Base-by-base conservation (phyloP, 306 rosid genomes). In the Cucurbita pepo region DNA sequence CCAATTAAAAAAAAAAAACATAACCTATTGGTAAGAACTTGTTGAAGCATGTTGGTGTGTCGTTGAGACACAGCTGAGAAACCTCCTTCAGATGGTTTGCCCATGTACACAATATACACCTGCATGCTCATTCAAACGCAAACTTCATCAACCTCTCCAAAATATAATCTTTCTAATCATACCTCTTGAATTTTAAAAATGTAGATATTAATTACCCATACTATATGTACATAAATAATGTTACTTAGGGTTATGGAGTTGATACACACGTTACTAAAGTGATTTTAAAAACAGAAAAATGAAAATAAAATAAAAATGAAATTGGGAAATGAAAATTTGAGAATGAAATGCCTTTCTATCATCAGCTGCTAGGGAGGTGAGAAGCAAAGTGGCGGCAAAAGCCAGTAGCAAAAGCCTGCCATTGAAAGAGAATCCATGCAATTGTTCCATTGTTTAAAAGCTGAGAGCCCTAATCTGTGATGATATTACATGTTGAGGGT, bases 101-200 rank as follows among this genome's bases (percentile, higher is more conserved):
- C 79, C 79, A 79, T 70, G 59, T 79, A 75, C 50, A 79, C 82
- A 75, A 79, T 53, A 52, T 79, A 73, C 5, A 75, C 72, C 82
- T 75, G 79, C 70, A 38, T 38, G 5, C 10, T 8, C 13, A 15
- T 37, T 7, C n/a, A 61, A 61, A 15, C 47, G 36, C 21, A 50
- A 5, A 52, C 56, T 50, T 61, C 22, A 61, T 36, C 37, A 15
- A 8, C 4, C 14, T 30, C 43, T 59, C 63, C 15, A 4, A 5
- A 8, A 4, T 48, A 48, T 43, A 43, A 43, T 43, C 11, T 8
- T 43, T 8, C 11, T 8, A 43, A 3, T 47, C 52, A 47, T 12
- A 43, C 3, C 47, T 43, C 47, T 43, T 43, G 4, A 6, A 12
- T 3, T 47, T 47, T 11, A 47, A 47, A 11, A 47, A 0, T 12